Base-by-base conservation (phyloP, 2,329 filamentous ascomycete species). In the Dendryphion nanum region DNA sequence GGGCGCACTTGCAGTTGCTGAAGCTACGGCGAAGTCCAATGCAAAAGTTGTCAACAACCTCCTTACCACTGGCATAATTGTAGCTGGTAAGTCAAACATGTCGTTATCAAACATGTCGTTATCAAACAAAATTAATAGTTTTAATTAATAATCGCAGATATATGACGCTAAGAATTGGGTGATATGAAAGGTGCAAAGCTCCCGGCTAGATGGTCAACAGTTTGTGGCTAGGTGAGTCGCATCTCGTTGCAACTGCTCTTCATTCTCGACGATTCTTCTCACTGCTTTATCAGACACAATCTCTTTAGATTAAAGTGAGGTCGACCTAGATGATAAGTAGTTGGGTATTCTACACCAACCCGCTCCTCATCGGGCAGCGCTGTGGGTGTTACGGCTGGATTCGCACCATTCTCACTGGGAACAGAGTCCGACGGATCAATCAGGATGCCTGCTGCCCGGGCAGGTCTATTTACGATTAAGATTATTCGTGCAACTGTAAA, bases 1-100 rank as follows among this genome's bases (percentile, higher is more conserved):
- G 10, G 29, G 29, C 29, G 8, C 10, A 10, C 15, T 30, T 15
- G 8, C 29, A 10, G 8, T 30, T 15, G 29, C 15, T 47, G 2
- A 51, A 46, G 13, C 44, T 55, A 7, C 39, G 29, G 45, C 61
- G 6, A 46, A 40, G 14, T 42, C 42, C 6, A 59, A 59, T 19
- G 50, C 60, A 4, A 41, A 42, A 5, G 33, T 66, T 6, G 41
- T 64, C 12, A 46, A 60, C n/a, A 43, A 53, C 18, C 46, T 66
- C 1, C 18, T 54, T 12, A 42, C 51, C 7, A 41, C 44, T 7
- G 64, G 64, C n/a, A 38, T 62, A 6, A 56, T 68, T 24, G 50
- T 69, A 6, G 30, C 67, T 4, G 64, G 55, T 1, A 68, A 66
- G 37, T 47, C 54, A 5, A 67, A 65, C 38, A 42, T 69, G 21